phyloP scores from a whole-genome alignment of 2,329 filamentous ascomycete species.

The Tolypocladium cylindrosporum region DNA sequence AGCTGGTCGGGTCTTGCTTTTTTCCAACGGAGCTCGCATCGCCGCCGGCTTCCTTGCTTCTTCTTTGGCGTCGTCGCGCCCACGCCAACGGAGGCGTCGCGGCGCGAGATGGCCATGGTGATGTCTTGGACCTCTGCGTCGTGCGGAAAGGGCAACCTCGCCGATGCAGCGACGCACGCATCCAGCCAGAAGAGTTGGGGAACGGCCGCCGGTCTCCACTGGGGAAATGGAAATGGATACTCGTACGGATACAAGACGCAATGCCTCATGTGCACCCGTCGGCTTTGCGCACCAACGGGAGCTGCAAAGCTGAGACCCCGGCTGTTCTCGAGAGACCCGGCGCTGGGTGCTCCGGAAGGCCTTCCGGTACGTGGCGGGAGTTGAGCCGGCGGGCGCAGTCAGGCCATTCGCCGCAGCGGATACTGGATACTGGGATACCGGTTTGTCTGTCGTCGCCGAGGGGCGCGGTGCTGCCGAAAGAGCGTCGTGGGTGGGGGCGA shows the following conservation, averaged over 20 bases:
- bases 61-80: not conserved
- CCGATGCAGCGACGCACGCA: not conserved
- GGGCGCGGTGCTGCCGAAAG: no score
- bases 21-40: not conserved
- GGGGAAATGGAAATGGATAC: not conserved
- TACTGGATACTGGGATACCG: not conserved
- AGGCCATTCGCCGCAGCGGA: not conserved
- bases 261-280: no score
- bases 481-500: no score
- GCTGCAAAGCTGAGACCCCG: not conserved
- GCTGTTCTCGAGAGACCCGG: not conserved
- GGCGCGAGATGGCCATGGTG: not conserved
- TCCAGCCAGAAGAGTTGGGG: not conserved
- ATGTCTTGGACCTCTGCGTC: not conserved
- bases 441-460: not conserved
- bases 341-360: not conserved
- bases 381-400: not conserved
- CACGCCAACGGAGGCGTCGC: not conserved
- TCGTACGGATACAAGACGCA: not conserved
- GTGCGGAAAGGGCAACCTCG: not conserved
- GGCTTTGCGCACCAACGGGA: not conserved
- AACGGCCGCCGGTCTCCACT: not conserved
- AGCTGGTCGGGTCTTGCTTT: slow-evolving; percentile 6
- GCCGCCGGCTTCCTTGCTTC: not conserved
- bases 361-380: not conserved